Evolutionary conservation across 176 grass and related monocot genomes (phyloP), one percentile per base, ranked within the genome.

Genomic region (Bolboschoenus planiculmis): DNA sequence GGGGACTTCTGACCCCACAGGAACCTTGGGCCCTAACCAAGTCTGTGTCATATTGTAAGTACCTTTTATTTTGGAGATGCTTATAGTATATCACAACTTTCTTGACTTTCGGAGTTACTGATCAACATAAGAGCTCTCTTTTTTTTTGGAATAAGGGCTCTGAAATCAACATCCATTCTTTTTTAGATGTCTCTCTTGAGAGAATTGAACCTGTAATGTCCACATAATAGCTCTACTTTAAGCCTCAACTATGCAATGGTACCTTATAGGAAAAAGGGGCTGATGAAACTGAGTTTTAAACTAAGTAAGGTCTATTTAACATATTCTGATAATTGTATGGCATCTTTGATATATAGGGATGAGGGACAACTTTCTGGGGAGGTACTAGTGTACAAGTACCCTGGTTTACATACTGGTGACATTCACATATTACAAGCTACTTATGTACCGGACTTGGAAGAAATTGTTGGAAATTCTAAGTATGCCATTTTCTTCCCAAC

Each of bases 11-110:
- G 87, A 88, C 21, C 87, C 87, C 29, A 85, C 87, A 1, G 77
- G 54, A 3, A 81, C 46, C 21, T 35, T 77, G 36, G 51, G 71
- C 13, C 46, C 81, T 10, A 85, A 88, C 84, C 81, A 88, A 88
- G 83, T 88, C 39, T 88, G 83, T 48, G 34, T 88, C 58, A 64
- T 88, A 62, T 51, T 88, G 87, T 88, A 88, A 56, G 87, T 74
- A 23, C 67, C 42, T 58, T 57, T 75, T 50, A 3, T 73, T 50
- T 31, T 33, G 26, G 27, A 31, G 59, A 63, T 30, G 59, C 59
- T 63, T 31, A 63, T 31, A 53, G 26, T 42, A 42, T 43, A 21
- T 72, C 3, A 21, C 9, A 20, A 40, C 33, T 9, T 20, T 72
- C 1, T 9, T 23, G 50, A 18, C 16, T 73, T 23, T 73, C n/a